Base-by-base conservation (phyloP, 2,329 filamentous ascomycete genomes). In the Botryosphaeria dothidea region DNA sequence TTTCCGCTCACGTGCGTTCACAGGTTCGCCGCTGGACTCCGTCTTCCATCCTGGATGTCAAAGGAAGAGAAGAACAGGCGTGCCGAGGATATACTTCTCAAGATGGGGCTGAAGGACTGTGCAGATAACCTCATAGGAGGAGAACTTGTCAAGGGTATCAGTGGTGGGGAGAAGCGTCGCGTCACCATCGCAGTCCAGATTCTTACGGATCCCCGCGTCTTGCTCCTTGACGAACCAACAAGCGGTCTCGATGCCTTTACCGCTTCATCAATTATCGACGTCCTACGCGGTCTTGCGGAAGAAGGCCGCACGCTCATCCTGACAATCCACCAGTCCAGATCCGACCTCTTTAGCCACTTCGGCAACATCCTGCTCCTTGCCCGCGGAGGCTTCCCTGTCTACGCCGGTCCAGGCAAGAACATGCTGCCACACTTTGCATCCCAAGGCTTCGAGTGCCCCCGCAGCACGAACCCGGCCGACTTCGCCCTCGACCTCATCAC, bases 141-240 rank as follows among this genome's bases (percentile, higher is more conserved):
- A 65, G 89, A 91, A 8, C 75, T 91, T 3, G 83, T 91, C 69
- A 93, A 93, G 73, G 90, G 91, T 0, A 92, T 93, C 31, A 92
- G 89, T 8, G 91, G 91, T 2, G 91, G 91, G 19, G 90, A 93
- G 75, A 93, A 92, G 76, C 84, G 91, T 2, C 85, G 91, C 64
- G 90, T 93, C 5, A 90, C 89, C 2, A 92, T 93, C 67, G 91
- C 90, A 0, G 87, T 92, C 0, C 91, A 93, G 69, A 88, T 93
- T 6, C 81, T 93, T 11, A 93, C 90, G 0, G 89, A 92, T 66
- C 91, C 91, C 1, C 86, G 87, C 1, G 84, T 93, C 2, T 77
- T 93, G 1, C 80, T 93, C 0, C 83, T 93, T 0, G 91, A 93
- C 66, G 91, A 93, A 69, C 91, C 91, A 0, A 90, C 91, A 0